phyloP scores from a whole-genome alignment of 2,329 filamentous ascomycete species.

The Eurotiales sp. region DNA sequence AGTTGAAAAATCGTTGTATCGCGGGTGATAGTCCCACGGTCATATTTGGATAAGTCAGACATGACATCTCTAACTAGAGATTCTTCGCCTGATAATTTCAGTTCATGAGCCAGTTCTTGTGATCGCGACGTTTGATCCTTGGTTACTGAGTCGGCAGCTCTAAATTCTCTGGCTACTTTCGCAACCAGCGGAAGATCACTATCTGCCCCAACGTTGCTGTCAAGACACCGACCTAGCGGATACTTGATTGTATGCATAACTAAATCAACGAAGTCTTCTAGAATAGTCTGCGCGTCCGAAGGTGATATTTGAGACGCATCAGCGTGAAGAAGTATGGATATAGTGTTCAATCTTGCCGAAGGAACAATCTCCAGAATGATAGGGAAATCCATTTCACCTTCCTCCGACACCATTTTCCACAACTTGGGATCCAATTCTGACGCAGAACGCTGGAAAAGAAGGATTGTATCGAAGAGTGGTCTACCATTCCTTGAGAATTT shows the following conservation, averaged over 20 bases:
- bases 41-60: slow-evolving; percentile 54
- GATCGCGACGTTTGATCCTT: neutral
- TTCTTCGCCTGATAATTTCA: slow-evolving; percentile 38
- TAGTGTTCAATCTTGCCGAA: slow-evolving; percentile 45
- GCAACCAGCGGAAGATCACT: slow-evolving; percentile 26
- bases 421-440: slow-evolving; percentile 43
- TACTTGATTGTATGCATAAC: slow-evolving; percentile 33
- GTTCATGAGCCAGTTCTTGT: neutral
- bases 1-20: slow-evolving; percentile 76
- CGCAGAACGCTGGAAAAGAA: slow-evolving; percentile 69
- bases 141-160: neutral
- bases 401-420: slow-evolving; percentile 50
- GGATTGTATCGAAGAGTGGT: slow-evolving; percentile 72
- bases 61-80: slow-evolving; percentile 53
- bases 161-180: slow-evolving; percentile 14
- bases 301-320: slow-evolving; percentile 34
- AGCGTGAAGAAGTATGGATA: slow-evolving; percentile 63
- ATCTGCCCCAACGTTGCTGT: slow-evolving; percentile 18
- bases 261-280: slow-evolving; percentile 27
- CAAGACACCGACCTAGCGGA: slow-evolving; percentile 27
- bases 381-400: slow-evolving; percentile 61
- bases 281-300: slow-evolving; percentile 22
- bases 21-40: slow-evolving; percentile 50
- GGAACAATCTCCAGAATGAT: slow-evolving; percentile 73
- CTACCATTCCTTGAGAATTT: slow-evolving; percentile 43